Conservation (phyloP, 441 rosid genomes). For the Erodium texanum region DNA sequence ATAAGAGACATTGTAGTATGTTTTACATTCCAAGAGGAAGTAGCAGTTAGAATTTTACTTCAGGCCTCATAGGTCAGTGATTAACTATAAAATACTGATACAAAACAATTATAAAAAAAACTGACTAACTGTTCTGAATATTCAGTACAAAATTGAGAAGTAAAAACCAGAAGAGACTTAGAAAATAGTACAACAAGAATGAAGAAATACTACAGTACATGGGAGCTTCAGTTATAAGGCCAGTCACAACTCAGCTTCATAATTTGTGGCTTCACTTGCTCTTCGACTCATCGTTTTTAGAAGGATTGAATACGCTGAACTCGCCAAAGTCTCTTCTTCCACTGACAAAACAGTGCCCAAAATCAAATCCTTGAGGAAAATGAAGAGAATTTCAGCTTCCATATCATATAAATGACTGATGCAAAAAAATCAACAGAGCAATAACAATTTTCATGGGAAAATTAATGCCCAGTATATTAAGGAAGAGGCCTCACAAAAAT, state of each 20-base stretch:
- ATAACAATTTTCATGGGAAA: background rate
- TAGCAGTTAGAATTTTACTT: too few species aligned
- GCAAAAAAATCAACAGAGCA: too few species aligned
- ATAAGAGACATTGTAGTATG: too few species aligned
- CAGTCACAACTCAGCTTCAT: background rate
- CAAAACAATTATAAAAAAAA: background rate
- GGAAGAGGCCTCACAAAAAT: too few species aligned
- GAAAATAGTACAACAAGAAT: background rate
- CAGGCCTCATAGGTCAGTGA: background rate
- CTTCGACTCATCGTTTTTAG: conserved; percentile 26
- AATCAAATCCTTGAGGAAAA: conserved; percentile 41
- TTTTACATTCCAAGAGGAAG: too few species aligned
- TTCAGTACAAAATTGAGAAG: background rate
- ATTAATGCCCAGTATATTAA: too few species aligned
- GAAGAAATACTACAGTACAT: background rate
- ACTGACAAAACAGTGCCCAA: conserved; percentile 44
- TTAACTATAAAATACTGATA: background rate
- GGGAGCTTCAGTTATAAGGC: background rate
- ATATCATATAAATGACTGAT: background rate
- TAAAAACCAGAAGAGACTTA: background rate
- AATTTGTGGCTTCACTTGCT: background rate
- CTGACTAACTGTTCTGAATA: background rate
- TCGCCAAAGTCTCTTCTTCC: conserved; percentile 91
- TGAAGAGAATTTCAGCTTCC: conserved; percentile 22
- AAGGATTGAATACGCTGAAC: conserved; percentile 74